Base-by-base conservation (phyloP, 2,329 filamentous ascomycete genomes). In the Aspergillus sojae region DNA sequence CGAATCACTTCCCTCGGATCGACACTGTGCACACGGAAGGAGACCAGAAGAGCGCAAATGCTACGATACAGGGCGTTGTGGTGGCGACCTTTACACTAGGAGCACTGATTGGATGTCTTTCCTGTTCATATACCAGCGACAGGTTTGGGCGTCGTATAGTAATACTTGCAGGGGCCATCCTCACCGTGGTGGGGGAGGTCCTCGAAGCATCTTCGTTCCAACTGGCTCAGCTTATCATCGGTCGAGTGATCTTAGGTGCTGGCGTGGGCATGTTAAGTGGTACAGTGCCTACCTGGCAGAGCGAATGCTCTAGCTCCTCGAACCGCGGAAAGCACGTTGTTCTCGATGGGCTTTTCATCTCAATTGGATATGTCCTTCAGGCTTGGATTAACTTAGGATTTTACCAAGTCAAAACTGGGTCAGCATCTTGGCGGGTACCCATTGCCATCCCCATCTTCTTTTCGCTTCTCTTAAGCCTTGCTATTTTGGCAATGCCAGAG, bases 1-100 rank as follows among this genome's bases (percentile, higher is more conserved):
- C 81, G 81, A 77, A 62, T 11, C 43, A 43, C 11, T 84, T 86
- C 66, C 83, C 83, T 2, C 68, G 77, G 59, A 83, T 85, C 66
- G 78, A 85, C 70, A 84, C 82, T 0, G 67, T 80, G 43, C 74
- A 80, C 68, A 75, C 78, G 1, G 72, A 66, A 1, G 82, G 81
- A 4, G 72, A 75, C 1, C 65, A 74, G 48, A 81, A 84, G 70
- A 73, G 74, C 53, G 67, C 79, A 61, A 81, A 82, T 63, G 78
- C 81, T 5, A 80, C 76, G 12, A 74, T 81, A 23, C 80, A 83
- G 70, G 71, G 72, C 60, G 64, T 58, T 19, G 43, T 55, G 21
- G 50, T 54, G n/a, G 50, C 32, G 4, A 58, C 53, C 3, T 83
- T 82, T 67, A 82, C 79, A n/a, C 73, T 83, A 12, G 81, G 81